phyloP scores from a whole-genome alignment of 2,329 filamentous ascomycete genomes.

The Blastomyces parvus region DNA sequence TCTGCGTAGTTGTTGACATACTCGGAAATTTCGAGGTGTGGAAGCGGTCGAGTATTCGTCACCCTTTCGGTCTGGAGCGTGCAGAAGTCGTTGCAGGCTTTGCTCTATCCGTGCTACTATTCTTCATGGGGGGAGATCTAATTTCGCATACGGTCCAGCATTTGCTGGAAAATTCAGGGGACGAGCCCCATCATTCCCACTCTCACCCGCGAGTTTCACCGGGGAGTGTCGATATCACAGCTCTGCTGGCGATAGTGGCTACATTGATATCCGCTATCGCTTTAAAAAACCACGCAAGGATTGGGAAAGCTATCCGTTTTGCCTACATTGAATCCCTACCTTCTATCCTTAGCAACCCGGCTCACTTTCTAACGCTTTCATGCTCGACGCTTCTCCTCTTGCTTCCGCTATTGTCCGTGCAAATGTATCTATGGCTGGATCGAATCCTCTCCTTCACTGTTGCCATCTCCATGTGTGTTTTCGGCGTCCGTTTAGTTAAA shows the following conservation, averaged over 20 bases:
- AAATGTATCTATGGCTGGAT: constrained; percentile 77
- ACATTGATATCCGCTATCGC: constrained; percentile 81
- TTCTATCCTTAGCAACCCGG: constrained; percentile 83
- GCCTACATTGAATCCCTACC: constrained; percentile 73
- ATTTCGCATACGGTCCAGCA: constrained; percentile 92
- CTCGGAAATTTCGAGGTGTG: constrained; percentile 96
- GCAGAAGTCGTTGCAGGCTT: constrained; percentile 92
- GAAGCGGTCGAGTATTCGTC: constrained; percentile 82
- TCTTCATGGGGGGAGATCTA: constrained; percentile 96
- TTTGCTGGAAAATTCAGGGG: constrained; percentile 66
- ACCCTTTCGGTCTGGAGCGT: constrained; percentile 86
- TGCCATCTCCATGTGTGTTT: constrained; percentile 75
- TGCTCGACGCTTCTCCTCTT: constrained; percentile 73
- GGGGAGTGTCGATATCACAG: constrained; percentile 71
- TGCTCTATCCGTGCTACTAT: constrained; percentile 85
- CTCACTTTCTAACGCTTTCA: constrained; percentile 84
- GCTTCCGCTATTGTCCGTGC: constrained; percentile 69
- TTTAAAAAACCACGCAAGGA: constrained; percentile 81
- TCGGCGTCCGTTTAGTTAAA: constrained; percentile 74
- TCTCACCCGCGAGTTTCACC: constrained; percentile 57
- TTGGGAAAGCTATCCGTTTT: constrained; percentile 83
- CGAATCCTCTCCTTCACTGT: constrained; percentile 71
- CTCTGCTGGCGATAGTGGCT: constrained; percentile 68
- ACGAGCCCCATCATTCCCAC: constrained; percentile 64
- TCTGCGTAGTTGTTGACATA: constrained; percentile 88